Percentiles rank a stretch among this genome's conserved stretches.
Conservation (phyloP, 768 basidiomycete species). For the Phlebiopsis flavidoalba region DNA sequence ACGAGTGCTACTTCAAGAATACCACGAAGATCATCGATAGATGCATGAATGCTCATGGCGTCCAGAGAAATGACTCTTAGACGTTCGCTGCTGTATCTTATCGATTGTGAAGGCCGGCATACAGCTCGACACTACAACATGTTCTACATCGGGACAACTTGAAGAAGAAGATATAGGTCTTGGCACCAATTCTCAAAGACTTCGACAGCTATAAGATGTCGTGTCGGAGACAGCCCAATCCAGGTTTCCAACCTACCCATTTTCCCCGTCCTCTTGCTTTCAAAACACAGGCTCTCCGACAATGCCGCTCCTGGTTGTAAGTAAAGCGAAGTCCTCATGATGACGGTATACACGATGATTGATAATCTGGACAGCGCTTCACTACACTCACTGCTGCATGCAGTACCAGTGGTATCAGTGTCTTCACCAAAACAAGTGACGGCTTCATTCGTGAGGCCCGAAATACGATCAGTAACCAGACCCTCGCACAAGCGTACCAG, state of each 20-base stretch:
- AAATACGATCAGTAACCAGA: neutral
- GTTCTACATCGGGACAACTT: no score
- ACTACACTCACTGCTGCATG: neutral
- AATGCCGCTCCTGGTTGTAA: neutral
- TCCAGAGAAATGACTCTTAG: neutral
- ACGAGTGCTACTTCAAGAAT: neutral
- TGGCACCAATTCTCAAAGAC: no score
- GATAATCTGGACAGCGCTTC: neutral
- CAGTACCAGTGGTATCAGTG: neutral
- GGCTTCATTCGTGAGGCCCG: neutral
- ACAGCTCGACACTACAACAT: no score
- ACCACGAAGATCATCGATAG: neutral
- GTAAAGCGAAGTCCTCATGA: neutral
- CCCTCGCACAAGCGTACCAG: neutral
- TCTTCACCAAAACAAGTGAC: neutral
- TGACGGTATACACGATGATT: no score
- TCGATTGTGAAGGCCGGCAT: no score
- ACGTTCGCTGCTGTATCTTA: neutral
- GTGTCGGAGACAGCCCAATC: neutral
- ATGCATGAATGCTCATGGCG: neutral
- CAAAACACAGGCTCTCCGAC: neutral
- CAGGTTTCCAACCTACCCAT: neutral
- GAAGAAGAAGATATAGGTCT: no score
- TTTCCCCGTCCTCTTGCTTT: neutral
- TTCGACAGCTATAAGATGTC: no score